Evolutionary conservation across 768 basidiomycete genomes (phyloP).

Genomic region (Collybiopsis luxurians): DNA sequence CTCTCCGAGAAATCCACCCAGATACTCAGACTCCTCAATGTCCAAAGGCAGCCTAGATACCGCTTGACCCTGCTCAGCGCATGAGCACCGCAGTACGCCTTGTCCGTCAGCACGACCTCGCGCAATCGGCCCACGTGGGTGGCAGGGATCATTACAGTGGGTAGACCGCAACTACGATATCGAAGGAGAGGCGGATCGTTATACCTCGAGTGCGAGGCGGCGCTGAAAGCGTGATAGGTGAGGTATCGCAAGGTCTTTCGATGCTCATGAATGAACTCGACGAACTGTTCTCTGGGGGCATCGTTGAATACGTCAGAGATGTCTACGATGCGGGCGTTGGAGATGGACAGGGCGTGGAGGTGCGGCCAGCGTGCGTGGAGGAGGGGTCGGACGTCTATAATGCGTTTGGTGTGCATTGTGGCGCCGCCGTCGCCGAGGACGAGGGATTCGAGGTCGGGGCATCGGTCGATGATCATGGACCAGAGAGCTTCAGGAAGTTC

Average conservation of each 20-base stretch:
- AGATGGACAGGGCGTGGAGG: slow-evolving; percentile 13
- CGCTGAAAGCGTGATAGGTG: neutral
- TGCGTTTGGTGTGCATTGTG: slow-evolving; percentile 9
- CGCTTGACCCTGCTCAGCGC: neutral
- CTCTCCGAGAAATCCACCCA: slow-evolving; percentile 2
- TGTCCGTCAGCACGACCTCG: neutral
- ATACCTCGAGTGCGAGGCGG: neutral
- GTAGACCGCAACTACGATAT: neutral
- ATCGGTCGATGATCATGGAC: slow-evolving; percentile 51
- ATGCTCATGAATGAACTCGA: neutral
- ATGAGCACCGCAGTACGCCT: neutral
- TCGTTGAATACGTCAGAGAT: neutral
- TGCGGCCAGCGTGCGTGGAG: slow-evolving; percentile 17
- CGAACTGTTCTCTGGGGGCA: neutral
- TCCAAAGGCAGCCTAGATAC: neutral
- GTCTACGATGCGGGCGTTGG: neutral
- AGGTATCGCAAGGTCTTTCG: neutral
- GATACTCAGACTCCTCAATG: neutral
- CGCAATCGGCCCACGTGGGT: neutral
- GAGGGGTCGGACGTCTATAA: slow-evolving; percentile 18
- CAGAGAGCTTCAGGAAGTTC: slow-evolving; percentile 34
- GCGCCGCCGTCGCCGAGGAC: slow-evolving; percentile 25
- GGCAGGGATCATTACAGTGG: no score
- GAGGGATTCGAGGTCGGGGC: slow-evolving; percentile 41
- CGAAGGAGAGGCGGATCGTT: neutral